Evolutionary conservation across 1,284 basidiomycete genomes (phyloP).

Genomic region (Polyporus tsugae): DNA sequence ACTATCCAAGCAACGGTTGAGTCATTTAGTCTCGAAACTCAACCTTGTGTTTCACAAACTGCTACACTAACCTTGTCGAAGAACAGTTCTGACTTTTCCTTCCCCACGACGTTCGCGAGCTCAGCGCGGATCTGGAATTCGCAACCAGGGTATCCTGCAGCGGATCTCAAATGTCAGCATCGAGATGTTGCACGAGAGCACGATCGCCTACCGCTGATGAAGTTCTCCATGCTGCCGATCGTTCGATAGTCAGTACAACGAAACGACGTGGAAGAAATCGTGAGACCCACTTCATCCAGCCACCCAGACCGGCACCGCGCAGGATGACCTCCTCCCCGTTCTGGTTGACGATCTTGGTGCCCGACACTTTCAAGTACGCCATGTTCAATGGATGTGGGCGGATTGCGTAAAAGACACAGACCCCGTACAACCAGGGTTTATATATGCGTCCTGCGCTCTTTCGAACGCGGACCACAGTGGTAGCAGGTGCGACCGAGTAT

Average conservation of each 20-base stretch:
- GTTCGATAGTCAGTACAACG: background rate
- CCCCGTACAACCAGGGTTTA: background rate
- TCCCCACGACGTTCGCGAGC: constrained; percentile 69
- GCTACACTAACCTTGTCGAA: constrained; percentile 70
- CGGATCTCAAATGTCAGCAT: constrained; percentile 1
- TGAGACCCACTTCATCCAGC: constrained; percentile 70
- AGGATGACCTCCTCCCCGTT: constrained; percentile 64
- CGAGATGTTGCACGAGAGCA: too few species aligned
- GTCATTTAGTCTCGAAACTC: background rate
- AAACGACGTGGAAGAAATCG: constrained; percentile 9
- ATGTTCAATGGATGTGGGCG: constrained; percentile 26
- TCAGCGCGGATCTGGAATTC: constrained; percentile 75
- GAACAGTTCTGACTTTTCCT: constrained; percentile 77
- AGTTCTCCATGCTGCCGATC: constrained; percentile 64
- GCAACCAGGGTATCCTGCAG: constrained; percentile 64
- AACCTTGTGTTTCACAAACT: background rate
- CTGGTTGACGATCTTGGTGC: constrained; percentile 64
- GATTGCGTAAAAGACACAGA: background rate
- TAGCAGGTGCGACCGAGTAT: constrained; percentile 3
- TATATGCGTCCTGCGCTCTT: background rate
- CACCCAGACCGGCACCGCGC: constrained; percentile 73
- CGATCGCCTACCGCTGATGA: constrained; percentile 56
- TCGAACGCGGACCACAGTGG: background rate
- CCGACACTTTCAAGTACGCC: constrained; percentile 57
- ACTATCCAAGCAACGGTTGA: constrained; percentile 48